phyloP scores from a whole-genome alignment of 129 eudicot genomes.

The Centaurea solstitialis region DNA sequence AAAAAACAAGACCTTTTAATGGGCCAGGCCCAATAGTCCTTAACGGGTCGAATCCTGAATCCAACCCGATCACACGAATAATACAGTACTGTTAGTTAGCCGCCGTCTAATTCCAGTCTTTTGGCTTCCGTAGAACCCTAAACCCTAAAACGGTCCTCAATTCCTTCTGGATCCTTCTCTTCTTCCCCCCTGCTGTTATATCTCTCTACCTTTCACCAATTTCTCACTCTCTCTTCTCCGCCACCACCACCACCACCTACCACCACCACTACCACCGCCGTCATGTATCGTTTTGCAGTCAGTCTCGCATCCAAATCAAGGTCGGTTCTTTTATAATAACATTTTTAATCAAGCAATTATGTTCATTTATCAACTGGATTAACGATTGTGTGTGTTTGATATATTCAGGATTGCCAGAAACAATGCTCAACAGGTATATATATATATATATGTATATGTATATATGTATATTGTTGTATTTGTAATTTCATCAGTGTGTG shows the following conservation, averaged over 20 bases:
- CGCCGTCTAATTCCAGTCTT: conserved; percentile 20
- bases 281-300: conserved; percentile 64
- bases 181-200: not conserved
- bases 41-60: not conserved
- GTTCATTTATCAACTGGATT: not conserved
- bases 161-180: conserved; percentile 52
- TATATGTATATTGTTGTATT: not conserved
- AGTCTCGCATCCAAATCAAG: conserved; percentile 54
- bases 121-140: conserved; percentile 51
- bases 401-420: conserved; percentile 40
- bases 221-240: not conserved
- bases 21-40: conserved; percentile 2
- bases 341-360: not conserved
- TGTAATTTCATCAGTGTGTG: not conserved
- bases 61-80: conserved; percentile 7
- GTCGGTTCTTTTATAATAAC: not conserved
- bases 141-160: conserved; percentile 45
- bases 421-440: conserved; percentile 39
- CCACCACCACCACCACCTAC: not conserved
- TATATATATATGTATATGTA: too few relatives aligned
- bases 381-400: not conserved
- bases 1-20: not conserved
- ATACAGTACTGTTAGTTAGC: not conserved
- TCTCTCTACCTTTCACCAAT: not conserved
- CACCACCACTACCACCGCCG: not conserved